phyloP scores from a whole-genome alignment of 345 rosid species.

The Noccaea bulbosa region DNA sequence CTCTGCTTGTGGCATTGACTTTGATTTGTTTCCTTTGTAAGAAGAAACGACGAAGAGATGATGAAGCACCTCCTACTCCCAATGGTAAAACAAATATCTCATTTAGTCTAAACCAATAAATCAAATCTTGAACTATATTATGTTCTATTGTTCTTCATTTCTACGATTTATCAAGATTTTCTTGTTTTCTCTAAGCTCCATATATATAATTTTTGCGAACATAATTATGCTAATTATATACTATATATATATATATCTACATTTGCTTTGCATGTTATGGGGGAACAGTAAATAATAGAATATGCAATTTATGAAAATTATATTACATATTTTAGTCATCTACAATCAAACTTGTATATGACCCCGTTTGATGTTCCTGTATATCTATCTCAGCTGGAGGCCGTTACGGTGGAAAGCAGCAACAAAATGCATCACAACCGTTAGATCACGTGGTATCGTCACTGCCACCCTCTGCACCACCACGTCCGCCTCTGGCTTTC shows the following conservation, averaged over 20 bases:
- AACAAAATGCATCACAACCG: slow-evolving; percentile 57
- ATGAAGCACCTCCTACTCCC: slow-evolving; percentile 44
- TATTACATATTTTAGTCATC: background rate
- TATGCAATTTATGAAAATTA: slow-evolving; percentile 2
- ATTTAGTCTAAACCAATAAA: background rate
- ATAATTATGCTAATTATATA: no score
- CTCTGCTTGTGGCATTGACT: slow-evolving; percentile 46
- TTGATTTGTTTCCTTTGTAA: slow-evolving; percentile 54
- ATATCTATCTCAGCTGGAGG: slow-evolving; percentile 50
- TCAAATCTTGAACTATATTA: background rate
- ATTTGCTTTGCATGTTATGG: background rate
- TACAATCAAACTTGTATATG: background rate
- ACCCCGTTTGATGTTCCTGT: background rate
- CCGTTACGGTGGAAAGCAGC: slow-evolving; percentile 58
- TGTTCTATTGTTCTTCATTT: background rate
- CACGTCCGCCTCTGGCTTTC: slow-evolving; percentile 41
- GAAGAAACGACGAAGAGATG: slow-evolving; percentile 57
- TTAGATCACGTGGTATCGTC: slow-evolving; percentile 44
- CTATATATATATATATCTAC: no score
- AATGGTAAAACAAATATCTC: slow-evolving; percentile 24
- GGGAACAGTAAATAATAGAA: background rate
- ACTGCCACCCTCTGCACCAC: slow-evolving; percentile 41
- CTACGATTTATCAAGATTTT: slow-evolving; percentile 14
- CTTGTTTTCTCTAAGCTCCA: background rate
- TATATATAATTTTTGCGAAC: no score